Evolutionary conservation across 306 rosid species (phyloP), one percentile per base, ranked within the genome.

Genomic region (Quercus variabilis): DNA sequence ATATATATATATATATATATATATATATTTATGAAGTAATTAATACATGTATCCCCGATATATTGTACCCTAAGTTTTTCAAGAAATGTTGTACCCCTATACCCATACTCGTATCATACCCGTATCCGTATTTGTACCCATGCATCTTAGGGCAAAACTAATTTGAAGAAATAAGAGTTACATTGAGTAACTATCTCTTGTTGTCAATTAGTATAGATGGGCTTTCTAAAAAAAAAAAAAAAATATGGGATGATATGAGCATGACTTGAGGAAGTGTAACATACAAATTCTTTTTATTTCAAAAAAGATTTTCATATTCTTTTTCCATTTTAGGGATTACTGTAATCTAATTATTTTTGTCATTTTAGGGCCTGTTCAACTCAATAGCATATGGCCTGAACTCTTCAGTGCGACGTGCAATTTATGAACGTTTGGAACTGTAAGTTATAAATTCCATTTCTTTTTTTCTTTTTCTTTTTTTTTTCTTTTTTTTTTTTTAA

Each of bases 311-410:
- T 12, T 3, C 67, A 60, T 60, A 12, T 11, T 21, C 46, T 30
- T 64, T 64, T 64, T 18, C 72, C 25, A 30, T 51, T 20, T 14
- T 41, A n/a, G 46, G 13, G 57, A 35, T 68, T 73, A 49, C 17
- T 10, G 54, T 49, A n/a, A 49, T 12, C 52, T 57, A 55, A 4
- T 43, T 63, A 41, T 10, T 65, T 26, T 63, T 63, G 46, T 70
- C 73, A 62, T 76, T 88, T 57, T 83, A 92, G 99, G 98, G 99
- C 55, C 91, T 96, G 80, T 96, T 96, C 83, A 96, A 96, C 89
- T 96, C 99, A 77, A 93, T 93, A 75, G 99, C 99, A 15, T 96
- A 96, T 82, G 99, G 98, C 83, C 89, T 96, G 80, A 96, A 93
- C 84, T 91, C 99, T 82, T 91, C 99, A 58, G 99, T 96, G 62